Evolutionary conservation across 148 eudicot genomes (phyloP).

Genomic region (Fallopia convolvulus): DNA sequence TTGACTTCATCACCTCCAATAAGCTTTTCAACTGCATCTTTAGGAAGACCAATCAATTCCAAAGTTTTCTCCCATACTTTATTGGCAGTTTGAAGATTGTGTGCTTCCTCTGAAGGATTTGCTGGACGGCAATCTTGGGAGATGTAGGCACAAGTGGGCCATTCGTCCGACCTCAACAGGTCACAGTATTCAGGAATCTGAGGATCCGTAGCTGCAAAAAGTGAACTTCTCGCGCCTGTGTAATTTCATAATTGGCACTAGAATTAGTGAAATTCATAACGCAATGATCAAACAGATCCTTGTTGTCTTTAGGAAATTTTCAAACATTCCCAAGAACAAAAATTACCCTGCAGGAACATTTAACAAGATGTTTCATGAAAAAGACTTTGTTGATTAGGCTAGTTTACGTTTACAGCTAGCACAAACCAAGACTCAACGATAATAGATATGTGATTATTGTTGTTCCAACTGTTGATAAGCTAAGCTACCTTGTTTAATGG

Average conservation of each 20-base stretch:
- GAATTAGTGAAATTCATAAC: too few species aligned
- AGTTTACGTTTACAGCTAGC: too few species aligned
- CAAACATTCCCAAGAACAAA: not conserved
- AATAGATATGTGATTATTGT: too few species aligned
- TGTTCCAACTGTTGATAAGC: too few species aligned
- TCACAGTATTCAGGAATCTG: constrained; percentile 85
- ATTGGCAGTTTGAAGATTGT: constrained; percentile 52
- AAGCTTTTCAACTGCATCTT: constrained; percentile 73
- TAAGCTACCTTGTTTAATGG: too few species aligned
- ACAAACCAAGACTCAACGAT: too few species aligned
- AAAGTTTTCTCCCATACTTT: constrained; percentile 88
- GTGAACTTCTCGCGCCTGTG: constrained; percentile 85
- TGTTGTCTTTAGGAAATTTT: not conserved
- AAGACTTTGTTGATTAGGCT: too few species aligned
- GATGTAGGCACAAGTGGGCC: constrained; percentile 86
- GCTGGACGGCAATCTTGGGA: constrained; percentile 87
- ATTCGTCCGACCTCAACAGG: constrained; percentile 72
- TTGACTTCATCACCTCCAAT: constrained; percentile 65
- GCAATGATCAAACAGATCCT: too few species aligned
- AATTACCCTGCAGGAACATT: too few species aligned
- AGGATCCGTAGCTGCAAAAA: constrained; percentile 94
- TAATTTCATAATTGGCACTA: not conserved
- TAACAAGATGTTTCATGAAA: too few species aligned
- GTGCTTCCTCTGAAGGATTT: constrained; percentile 91
- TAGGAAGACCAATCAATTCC: constrained; percentile 75